Conservation (phyloP, 179 eudicot species). For the Nepenthes alata region DNA sequence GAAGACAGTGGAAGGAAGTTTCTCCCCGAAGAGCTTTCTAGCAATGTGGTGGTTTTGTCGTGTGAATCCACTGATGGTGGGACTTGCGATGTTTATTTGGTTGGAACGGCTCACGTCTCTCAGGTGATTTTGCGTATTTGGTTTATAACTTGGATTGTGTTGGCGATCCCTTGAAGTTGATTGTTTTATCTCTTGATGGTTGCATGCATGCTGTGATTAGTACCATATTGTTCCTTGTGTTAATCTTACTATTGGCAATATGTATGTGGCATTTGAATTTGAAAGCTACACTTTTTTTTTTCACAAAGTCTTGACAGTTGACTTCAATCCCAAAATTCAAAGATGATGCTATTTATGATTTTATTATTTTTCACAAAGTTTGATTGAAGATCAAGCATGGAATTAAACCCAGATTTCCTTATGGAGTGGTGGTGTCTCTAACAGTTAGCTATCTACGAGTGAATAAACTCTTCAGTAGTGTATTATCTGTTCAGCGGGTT, state of each 20-base stretch:
- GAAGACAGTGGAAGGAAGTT: slow-evolving; percentile 9
- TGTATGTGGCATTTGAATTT: neutral
- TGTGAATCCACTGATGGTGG: slow-evolving; percentile 55
- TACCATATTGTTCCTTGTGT: neutral
- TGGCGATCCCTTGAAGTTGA: neutral
- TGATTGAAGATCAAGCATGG: too few relatives aligned
- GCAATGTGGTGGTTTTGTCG: slow-evolving; percentile 40
- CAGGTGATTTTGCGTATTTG: slow-evolving; percentile 25
- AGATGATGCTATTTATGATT: too few relatives aligned
- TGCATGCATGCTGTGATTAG: neutral
- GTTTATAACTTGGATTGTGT: neutral
- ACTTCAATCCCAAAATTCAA: too few relatives aligned
- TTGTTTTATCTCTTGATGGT: neutral
- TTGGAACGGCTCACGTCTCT: slow-evolving; percentile 93
- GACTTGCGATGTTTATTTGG: slow-evolving; percentile 56
- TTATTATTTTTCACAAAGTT: too few relatives aligned
- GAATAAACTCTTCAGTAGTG: too few relatives aligned
- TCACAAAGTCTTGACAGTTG: too few relatives aligned
- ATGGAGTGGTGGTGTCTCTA: too few relatives aligned
- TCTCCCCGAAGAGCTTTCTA: slow-evolving; percentile 44
- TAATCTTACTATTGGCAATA: neutral
- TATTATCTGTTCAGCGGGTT: too few relatives aligned
- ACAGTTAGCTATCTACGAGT: too few relatives aligned
- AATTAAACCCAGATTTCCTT: too few relatives aligned
- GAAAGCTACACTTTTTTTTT: too few relatives aligned